Evolutionary conservation across 768 basidiomycete genomes (phyloP), one percentile per base, ranked within the genome.

Genomic region (Tephrocybe sp.): DNA sequence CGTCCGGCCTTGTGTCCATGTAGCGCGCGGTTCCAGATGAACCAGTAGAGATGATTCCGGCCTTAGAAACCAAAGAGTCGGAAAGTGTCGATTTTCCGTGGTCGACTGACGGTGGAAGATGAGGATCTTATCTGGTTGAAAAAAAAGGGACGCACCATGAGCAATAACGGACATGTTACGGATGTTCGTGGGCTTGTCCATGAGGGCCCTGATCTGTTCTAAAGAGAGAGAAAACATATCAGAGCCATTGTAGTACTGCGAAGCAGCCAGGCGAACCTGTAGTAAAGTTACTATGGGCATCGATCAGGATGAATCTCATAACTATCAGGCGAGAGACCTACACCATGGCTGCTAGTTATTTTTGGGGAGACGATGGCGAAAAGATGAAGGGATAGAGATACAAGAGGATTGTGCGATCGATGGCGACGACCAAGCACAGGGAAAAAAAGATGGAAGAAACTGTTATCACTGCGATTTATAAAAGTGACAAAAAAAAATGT

Each of bases 21-120:
- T 94, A 96, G 55, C 95, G 89, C 80, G 90, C 79, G 48, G 95
- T 93, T 67, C 96, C 96, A 52, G 96, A 92, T 68, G 93, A 93
- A 65, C 90, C 76, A 38, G 79, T 73, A 57, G 96, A 93, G 62
- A 98, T 97, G 70, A 99, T 98, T 83, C 96, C 96, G 56, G 96
- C 96, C 79, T 98, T 98, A 56, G 95, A 94, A 66, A 98, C 94
- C 48, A 99, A 80, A 36, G 95, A 97, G 72, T 98, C 96, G 59
- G 95, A 96, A 59, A 98, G 87, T 62, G 96, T 98, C 54, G 96
- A 98, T 77, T 99, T 99, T 78, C 96, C 96, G 78, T 99, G 96
- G 73, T 98, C 96, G 84, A 98, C 96, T 94, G 41, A n/a, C n/a
- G 42, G 28, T 28, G 15, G 10, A 12, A 4, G 36, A 20, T 53